These are phyloP conservation scores for Ceratobasidium papillatum DNA, from an alignment of 1,284 basidiomycete genomes.

Conservation along the genomic window DNA sequence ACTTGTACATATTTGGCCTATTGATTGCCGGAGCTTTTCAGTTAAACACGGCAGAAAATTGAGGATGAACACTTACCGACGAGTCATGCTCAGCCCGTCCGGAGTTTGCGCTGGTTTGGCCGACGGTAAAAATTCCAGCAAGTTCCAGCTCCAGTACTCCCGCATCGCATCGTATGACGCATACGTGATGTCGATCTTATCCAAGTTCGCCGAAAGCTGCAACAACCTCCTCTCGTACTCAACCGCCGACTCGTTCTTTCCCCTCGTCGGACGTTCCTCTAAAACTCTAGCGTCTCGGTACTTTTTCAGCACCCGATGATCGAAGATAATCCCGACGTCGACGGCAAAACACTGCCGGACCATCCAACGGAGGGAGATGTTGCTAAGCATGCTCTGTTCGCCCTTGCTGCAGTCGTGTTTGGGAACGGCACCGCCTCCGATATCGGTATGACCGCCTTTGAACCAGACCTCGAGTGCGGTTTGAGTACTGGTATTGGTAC, in stretches of 20 bases:
- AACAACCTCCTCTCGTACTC: not conserved
- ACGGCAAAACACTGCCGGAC: constrained; percentile 6
- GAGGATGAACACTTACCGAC: not conserved
- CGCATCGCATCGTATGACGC: not conserved
- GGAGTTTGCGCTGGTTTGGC: not conserved
- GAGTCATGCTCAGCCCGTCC: not conserved
- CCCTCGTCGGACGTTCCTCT: not conserved
- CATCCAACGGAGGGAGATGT: constrained; percentile 41
- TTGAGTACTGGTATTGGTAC: not conserved
- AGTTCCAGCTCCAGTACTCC: not conserved
- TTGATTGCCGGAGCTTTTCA: not conserved
- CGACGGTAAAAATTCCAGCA: not conserved
- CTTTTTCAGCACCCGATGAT: not conserved
- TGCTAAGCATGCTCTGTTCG: constrained; percentile 20
- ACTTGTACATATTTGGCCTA: constrained; percentile 6
- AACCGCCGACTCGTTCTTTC: not conserved
- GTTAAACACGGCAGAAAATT: not conserved
- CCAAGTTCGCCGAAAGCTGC: not conserved
- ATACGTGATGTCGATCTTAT: not conserved
- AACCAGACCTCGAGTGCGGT: constrained; percentile 38
- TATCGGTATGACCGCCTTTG: constrained; percentile 30
- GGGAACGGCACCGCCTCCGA: constrained; percentile 35
- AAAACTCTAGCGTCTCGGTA: not conserved
- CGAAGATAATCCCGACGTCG: constrained; percentile 12
- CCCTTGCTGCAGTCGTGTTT: not conserved